Base-by-base conservation (phyloP, 495 filamentous ascomycete genomes). In the Xylaria bambusicola region DNA sequence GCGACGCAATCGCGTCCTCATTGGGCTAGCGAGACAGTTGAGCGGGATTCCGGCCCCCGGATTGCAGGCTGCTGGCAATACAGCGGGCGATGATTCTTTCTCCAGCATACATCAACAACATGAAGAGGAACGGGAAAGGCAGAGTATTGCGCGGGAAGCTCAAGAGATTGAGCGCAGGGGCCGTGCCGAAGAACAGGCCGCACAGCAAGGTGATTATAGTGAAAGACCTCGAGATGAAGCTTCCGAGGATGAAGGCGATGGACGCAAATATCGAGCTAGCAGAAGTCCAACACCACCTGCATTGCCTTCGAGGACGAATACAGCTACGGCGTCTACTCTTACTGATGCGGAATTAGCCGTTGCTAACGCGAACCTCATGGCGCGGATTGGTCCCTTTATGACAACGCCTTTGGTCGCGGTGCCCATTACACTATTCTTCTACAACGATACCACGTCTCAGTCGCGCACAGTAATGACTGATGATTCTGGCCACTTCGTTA, bases 371-470 rank as follows among this genome's bases (percentile, higher is more conserved):
- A 88, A 93, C 66, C 77, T 99, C 10, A 90, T 96, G 86, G 85
- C 90, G 44, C 80, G 94, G 56, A 79, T 98, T 12, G 87, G 85
- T 31, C 94, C 95, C 10, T 99, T 99, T 66, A 77, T 98, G 72
- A 88, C 89, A 1, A 92, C 84, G 24, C 91, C 94, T 0, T 72
- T 93, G 54, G 78, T 84, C 3, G 82, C 86, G 42, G 77, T 82
- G 31, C 85, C 90, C 2, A 86, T 99, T 24, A 97, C 91, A 1
- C 77, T 94, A 1, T 97, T 97, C 75, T 96, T 98, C 74, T 98
- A 92, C 75, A 92, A 96, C 58, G 85, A 93, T 21, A 68, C 80
- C 2, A 74, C 82, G 36, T 94, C 93, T 18, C 86, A 87, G 62
- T 93, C 91, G 12, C 82, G 88, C 23, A 96, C 88, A 7, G 77